Evolutionary conservation across 169 alveolate species (phyloP), one percentile per base, ranked within the genome.

Genomic region (Neospora caninum): DNA sequence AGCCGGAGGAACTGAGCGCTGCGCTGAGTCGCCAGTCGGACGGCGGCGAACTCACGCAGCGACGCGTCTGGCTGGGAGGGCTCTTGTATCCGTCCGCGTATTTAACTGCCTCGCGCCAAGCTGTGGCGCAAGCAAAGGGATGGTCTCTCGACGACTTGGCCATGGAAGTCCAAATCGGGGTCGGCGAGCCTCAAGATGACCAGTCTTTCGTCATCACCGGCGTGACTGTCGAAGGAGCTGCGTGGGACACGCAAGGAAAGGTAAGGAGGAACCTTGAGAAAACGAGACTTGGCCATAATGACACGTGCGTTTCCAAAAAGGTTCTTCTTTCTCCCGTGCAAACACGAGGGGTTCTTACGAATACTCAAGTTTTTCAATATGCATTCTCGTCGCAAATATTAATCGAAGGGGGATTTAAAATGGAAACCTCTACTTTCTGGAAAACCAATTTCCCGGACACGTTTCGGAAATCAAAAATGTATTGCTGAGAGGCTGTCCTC

Each of bases 51-150:
- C 92, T 92, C 34, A 31, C 95, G 42, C 97, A 93, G 88, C 91
- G 89, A 45, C 64, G 94, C 69, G 87, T 93, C 27, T 94, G 96
- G 96, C 88, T 88, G 7, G 97, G 97, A 2, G 96, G 97, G 38
- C 92, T 93, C 29, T 86, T 95, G 95, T 94, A 94, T 86, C 97
- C 97, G 64, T 92, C 96, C 42, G 96, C 97, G 89, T 93, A 93
- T 91, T 94, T 96, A 41, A 96, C 97, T 16, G 97, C 97, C 67
- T 93, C 96, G 25, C 95, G 97, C 0, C 97, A 96, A 88, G 96
- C 95, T 22, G 95, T 88, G 39, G 95, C 96, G 38, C 95, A 93
- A 43, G 92, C 93, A 20, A 82, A 82, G 83, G 87, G 91, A 1
- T 93, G 96, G 95, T 93, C 95, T 9, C 92, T 95, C 16, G 96